These are phyloP conservation scores for Paraglomus occultum DNA, from an alignment of 192 early-diverging fungal species.

Conservation along the genomic window DNA sequence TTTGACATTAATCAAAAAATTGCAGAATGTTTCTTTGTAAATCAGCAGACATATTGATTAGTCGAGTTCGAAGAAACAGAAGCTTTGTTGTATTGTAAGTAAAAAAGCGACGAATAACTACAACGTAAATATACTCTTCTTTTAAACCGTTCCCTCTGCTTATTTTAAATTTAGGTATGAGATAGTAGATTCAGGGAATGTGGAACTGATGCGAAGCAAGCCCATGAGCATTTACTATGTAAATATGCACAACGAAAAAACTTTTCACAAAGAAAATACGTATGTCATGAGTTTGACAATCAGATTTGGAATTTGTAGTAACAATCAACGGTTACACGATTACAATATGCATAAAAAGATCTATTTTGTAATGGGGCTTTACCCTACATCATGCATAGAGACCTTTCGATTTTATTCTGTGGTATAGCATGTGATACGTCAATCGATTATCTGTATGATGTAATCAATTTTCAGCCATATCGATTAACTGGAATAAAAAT, in stretches of 20 bases:
- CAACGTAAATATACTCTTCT: conserved; percentile 18
- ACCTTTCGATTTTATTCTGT: conserved; percentile 10
- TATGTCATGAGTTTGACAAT: conserved; percentile 2
- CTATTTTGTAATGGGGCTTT: too few species aligned
- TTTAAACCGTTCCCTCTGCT: conserved; percentile 18
- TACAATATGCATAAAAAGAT: conserved; percentile 1
- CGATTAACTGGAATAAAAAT: too few species aligned
- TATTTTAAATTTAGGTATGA: neutral
- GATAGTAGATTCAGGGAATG: too few species aligned
- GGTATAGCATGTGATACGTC: conserved; percentile 6
- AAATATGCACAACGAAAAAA: too few species aligned
- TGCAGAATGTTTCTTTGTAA: conserved; percentile 14
- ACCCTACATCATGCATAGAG: too few species aligned
- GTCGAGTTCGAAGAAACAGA: conserved; percentile 19
- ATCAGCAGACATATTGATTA: too few species aligned
- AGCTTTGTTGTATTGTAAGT: conserved; percentile 16
- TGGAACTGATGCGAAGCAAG: too few species aligned
- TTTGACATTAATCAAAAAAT: conserved; percentile 16
- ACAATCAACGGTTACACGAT: too few species aligned
- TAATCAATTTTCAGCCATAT: too few species aligned
- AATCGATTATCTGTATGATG: conserved; percentile 10
- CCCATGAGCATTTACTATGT: too few species aligned
- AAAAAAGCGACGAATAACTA: conserved; percentile 16
- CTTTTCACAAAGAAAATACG: too few species aligned
- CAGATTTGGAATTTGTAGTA: conserved; percentile 11